Conservation (phyloP, 1,284 basidiomycete genomes). For the Kwoniella shivajii region DNA sequence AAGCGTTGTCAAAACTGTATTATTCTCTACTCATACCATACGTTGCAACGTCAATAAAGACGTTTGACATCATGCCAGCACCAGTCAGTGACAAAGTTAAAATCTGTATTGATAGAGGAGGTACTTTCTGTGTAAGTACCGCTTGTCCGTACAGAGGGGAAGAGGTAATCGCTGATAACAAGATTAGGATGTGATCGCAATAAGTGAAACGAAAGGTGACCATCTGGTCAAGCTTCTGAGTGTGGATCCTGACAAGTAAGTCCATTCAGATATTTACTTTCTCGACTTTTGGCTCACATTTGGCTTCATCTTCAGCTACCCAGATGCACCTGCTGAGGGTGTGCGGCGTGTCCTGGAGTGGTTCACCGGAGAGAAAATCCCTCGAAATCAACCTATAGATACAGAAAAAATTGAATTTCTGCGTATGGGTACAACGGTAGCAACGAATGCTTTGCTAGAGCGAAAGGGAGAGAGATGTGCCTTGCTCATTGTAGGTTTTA, state of each 20-base stretch:
- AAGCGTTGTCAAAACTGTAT: neutral
- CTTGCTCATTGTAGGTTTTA: conserved; percentile 67
- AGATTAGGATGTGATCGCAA: conserved; percentile 13
- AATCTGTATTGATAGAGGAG: conserved; percentile 50
- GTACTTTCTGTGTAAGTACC: conserved; percentile 51
- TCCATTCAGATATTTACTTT: neutral
- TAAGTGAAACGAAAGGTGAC: conserved; percentile 15
- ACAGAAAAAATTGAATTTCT: conserved; percentile 37
- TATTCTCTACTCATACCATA: neutral
- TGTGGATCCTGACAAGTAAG: conserved; percentile 71
- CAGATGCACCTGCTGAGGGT: conserved; percentile 81
- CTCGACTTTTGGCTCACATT: neutral
- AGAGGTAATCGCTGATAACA: neutral
- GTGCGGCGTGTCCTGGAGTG: conserved; percentile 84
- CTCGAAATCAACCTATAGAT: conserved; percentile 58
- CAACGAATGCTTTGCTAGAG: conserved; percentile 90
- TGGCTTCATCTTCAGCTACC: conserved; percentile 64
- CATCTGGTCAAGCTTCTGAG: conserved; percentile 67
- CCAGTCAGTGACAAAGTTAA: conserved; percentile 17
- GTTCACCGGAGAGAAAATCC: conserved; percentile 70
- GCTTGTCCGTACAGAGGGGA: neutral
- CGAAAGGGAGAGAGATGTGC: conserved; percentile 91
- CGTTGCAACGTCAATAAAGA: neutral
- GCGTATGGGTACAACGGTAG: conserved; percentile 61
- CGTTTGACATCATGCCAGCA: conserved; percentile 8